Conservation (phyloP, 768 basidiomycete species). For the Trametopsis cervina region DNA sequence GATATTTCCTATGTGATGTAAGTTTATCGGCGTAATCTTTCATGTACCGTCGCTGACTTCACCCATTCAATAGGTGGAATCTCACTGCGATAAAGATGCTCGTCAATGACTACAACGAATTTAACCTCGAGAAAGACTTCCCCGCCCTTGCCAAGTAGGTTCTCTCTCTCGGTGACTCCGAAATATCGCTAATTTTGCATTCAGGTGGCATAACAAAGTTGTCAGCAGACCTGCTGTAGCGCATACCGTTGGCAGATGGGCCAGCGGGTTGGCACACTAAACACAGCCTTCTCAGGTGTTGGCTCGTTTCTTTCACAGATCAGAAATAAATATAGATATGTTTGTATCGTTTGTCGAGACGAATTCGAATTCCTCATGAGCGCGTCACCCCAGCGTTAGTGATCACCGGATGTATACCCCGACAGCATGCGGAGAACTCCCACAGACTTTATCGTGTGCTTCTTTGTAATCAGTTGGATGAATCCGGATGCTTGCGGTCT, state of each 20-base stretch:
- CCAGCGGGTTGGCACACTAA: background rate
- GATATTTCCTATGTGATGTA: slow-evolving; percentile 13
- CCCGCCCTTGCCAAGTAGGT: slow-evolving; percentile 1
- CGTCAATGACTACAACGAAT: slow-evolving; percentile 2
- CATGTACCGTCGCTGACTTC: background rate
- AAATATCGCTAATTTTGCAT: background rate
- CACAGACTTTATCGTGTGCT: no score
- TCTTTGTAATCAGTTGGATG: no score
- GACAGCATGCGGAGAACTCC: no score
- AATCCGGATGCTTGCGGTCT: no score
- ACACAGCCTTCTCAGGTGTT: background rate
- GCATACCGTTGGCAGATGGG: background rate
- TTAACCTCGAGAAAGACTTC: slow-evolving; percentile 4
- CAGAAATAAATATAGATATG: no score
- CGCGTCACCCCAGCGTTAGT: no score
- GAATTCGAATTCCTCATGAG: no score
- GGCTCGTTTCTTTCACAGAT: no score
- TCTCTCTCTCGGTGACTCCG: background rate
- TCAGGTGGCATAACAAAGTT: slow-evolving; percentile 5
- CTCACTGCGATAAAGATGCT: background rate
- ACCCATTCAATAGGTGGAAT: slow-evolving; percentile 2
- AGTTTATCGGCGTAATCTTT: background rate
- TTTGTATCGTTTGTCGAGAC: no score
- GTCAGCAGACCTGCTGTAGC: background rate
- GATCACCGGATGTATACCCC: no score